Percentiles rank a stretch among this genome's conserved stretches.
Evolutionary conservation across 1,284 basidiomycete species (phyloP).

Genomic region (Singerocomus inundabilis): DNA sequence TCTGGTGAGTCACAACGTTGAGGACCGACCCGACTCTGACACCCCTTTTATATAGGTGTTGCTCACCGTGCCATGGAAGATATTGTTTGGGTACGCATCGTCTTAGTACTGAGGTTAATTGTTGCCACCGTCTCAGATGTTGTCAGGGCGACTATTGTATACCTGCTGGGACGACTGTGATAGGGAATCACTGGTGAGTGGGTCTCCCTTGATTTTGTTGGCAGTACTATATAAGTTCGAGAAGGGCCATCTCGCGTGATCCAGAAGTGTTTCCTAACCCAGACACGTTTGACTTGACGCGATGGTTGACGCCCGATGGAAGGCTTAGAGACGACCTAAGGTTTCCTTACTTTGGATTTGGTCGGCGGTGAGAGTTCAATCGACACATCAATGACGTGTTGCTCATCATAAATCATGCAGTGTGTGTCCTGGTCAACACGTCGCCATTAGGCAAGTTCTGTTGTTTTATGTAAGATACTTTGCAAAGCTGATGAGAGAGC

Average conservation of each 20-base stretch:
- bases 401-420: conserved; percentile 1
- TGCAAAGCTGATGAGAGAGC: background rate
- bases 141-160: conserved; percentile 12
- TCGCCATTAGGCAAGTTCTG: conserved; percentile 6
- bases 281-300: conserved; percentile 8
- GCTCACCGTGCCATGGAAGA: conserved; percentile 14
- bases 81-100: conserved; percentile 9
- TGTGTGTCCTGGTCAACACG: conserved; percentile 17
- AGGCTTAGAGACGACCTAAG: conserved; percentile 7
- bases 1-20: background rate
- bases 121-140: background rate
- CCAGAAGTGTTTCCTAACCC: conserved; percentile 14
- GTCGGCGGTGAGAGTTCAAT: conserved; percentile 5
- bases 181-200: conserved; percentile 12
- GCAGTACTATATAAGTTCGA: background rate
- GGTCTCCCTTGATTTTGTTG: too few relatives aligned
- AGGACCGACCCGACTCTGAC: background rate
- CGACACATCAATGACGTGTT: too few relatives aligned
- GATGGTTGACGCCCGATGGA: conserved; percentile 10
- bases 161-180: conserved; percentile 12
- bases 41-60: background rate
- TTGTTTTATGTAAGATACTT: background rate
- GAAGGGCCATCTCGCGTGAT: conserved; percentile 15
- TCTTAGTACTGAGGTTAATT: too few relatives aligned
- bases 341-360: conserved; percentile 14